Base-by-base conservation (phyloP, 2,329 filamentous ascomycete species). In the Apiospora phragmitis region DNA sequence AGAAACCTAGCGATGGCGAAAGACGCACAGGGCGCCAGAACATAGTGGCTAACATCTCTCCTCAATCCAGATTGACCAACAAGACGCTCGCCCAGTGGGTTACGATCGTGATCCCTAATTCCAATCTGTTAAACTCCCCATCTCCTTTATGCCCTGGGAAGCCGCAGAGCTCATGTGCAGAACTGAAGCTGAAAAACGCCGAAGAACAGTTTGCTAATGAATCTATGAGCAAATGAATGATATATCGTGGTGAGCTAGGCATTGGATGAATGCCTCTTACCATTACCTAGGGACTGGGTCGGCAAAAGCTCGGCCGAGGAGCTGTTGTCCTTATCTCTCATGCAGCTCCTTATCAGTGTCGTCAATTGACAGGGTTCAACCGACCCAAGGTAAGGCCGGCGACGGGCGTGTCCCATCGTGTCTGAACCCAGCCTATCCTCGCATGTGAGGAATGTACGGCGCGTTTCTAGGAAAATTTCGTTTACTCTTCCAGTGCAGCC, bases 401-500 rank as follows among this genome's bases (percentile, higher is more conserved):
- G 51, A 59, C 51, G 51, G 43, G 43, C 42, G 26, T 35, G 35
- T 8, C 4, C 4, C 8, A 35, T 8, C 38, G 38, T 38, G 43
- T 62, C 55, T 62, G 32, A 62, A 62, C 51, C 26, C 29, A n/a
- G 51, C 51, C 51, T 2, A 62, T 35, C 51, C 51, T 35, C 55
- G 55, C 55, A 38, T n/a, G 29, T 38, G 55, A 62, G 55, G 55
- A 62, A 62, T 62, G 55, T 59, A 59, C 51, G 51, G 51, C 51
- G 29, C 51, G 16, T 38, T n/a, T 62, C 55, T 62, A n/a, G 32
- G 21, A 18, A 32, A 62, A 62, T 38, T 62, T 62, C 55, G 32
- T 59, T 29, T 35, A 62, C 55, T n/a, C 18, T 62, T n/a, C 32
- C 32, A 62, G 38, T 24, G 55, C 55, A 62, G 55, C 55, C 55